phyloP scores from a whole-genome alignment of 768 basidiomycete genomes.

The Auriscalpium orientale region DNA sequence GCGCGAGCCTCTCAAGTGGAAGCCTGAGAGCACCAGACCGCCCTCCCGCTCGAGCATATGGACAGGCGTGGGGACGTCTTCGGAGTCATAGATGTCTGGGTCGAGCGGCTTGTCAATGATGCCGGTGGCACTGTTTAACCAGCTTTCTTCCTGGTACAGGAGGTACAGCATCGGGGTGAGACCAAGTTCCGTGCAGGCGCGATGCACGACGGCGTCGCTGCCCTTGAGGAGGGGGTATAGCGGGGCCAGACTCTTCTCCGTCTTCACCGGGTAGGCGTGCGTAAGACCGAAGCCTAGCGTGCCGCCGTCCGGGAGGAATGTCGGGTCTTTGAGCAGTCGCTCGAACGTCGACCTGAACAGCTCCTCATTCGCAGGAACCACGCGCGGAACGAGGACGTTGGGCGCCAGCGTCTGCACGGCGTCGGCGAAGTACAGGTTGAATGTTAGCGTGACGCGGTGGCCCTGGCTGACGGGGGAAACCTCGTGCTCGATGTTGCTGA shows the following conservation, averaged over 20 bases:
- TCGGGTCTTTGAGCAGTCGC: slow-evolving; percentile 24
- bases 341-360: slow-evolving; percentile 12
- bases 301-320: slow-evolving; percentile 33
- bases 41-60: background rate
- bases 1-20: too few species aligned
- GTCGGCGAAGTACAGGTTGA: slow-evolving; percentile 29
- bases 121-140: background rate
- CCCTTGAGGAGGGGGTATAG: slow-evolving; percentile 2
- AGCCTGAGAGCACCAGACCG: background rate
- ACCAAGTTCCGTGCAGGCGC: background rate
- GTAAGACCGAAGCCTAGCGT: slow-evolving; percentile 32
- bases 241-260: background rate
- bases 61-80: too few species aligned
- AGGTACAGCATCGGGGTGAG: slow-evolving; percentile 1
- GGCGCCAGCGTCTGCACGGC: background rate
- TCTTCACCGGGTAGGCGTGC: slow-evolving; percentile 28
- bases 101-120: background rate
- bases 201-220: background rate
- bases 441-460: slow-evolving; percentile 37
- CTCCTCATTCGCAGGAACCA: slow-evolving; percentile 1
- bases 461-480: slow-evolving; percentile 35
- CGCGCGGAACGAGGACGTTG: background rate
- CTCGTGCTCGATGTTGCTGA: slow-evolving; percentile 39
- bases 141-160: background rate
- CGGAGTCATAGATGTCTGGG: background rate